Evolutionary conservation across 2,329 filamentous ascomycete genomes (phyloP).

Genomic region (Botrytis fragariae): DNA sequence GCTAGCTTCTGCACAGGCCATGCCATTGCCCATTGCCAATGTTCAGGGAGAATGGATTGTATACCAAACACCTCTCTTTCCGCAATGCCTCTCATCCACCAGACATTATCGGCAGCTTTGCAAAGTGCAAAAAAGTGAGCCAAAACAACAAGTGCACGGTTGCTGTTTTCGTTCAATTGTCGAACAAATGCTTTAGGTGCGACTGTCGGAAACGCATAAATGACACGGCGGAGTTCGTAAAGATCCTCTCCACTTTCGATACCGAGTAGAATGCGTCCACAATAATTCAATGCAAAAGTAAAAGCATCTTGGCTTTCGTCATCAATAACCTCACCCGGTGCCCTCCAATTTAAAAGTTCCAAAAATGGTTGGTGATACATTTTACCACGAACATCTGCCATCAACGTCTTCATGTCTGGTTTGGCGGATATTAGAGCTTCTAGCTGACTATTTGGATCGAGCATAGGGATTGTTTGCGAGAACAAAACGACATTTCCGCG

Average conservation of each 20-base stretch:
- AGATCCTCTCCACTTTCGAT: neutral
- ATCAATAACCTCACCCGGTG: neutral
- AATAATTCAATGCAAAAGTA: neutral
- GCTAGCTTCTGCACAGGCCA: neutral
- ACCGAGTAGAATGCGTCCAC: neutral
- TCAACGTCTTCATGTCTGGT: neutral
- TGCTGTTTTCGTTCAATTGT: neutral
- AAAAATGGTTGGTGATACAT: neutral
- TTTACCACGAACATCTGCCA: neutral
- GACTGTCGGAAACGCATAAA: neutral
- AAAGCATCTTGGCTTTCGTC: neutral
- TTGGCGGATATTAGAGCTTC: neutral
- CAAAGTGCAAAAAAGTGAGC: neutral
- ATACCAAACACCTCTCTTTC: slow-evolving; percentile 4
- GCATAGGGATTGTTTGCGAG: neutral
- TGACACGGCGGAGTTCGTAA: neutral
- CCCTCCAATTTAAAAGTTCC: neutral
- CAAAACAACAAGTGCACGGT: neutral
- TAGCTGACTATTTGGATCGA: neutral
- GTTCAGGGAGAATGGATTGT: neutral
- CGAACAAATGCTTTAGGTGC: neutral
- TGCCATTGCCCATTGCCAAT: neutral
- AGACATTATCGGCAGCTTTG: neutral
- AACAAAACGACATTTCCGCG: neutral
- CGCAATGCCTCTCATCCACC: neutral